Evolutionary conservation across 345 rosid genomes (phyloP), one percentile per base, ranked within the genome.

Genomic region (Eucalyptus victrix): DNA sequence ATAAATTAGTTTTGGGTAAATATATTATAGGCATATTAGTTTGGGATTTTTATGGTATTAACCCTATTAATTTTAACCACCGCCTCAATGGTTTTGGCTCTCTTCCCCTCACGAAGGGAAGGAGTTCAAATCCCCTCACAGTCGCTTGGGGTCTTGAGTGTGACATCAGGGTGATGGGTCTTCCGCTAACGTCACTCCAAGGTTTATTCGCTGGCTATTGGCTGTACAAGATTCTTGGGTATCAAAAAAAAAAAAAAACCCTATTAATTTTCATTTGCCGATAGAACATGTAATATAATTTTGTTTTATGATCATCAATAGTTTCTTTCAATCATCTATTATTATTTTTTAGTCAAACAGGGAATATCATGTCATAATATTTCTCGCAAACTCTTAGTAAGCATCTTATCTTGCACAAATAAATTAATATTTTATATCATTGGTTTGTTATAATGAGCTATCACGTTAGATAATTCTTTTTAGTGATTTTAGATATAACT

Each of bases 1-100:
- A 56, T 4, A 56, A 56, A 56, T 53, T 53, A 24, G 0, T 56
- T 56, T 10, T 0, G 3, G 1, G 0, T 56, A 26, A 56, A 24
- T 56, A 0, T 56, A 3, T 24, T 6, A 56, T 3, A 24, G 1
- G 12, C 58, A 53, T 53, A 21, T 19, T 1, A 53, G 2, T 53
- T 19, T 1, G 5, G 11, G 11, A 53, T 53, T 53, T 53, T 21
- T 21, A 19, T 53, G 1, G 2, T 53, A 53, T 53, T 21, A 21
- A 53, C 26, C 24, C 11, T n/a, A n/a, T n/a, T n/a, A n/a, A n/a
- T n/a, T n/a, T n/a, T n/a, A n/a, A n/a, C n/a, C n/a, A n/a, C n/a
- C n/a, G n/a, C n/a, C n/a, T n/a, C n/a, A n/a, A n/a, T n/a, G n/a
- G n/a, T n/a, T n/a, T n/a, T n/a, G n/a, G n/a, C n/a, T n/a, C n/a